Evolutionary conservation across 2,329 filamentous ascomycete genomes (phyloP), one percentile per base, ranked within the genome.

Genomic region (Hymenoscyphus infarciens): DNA sequence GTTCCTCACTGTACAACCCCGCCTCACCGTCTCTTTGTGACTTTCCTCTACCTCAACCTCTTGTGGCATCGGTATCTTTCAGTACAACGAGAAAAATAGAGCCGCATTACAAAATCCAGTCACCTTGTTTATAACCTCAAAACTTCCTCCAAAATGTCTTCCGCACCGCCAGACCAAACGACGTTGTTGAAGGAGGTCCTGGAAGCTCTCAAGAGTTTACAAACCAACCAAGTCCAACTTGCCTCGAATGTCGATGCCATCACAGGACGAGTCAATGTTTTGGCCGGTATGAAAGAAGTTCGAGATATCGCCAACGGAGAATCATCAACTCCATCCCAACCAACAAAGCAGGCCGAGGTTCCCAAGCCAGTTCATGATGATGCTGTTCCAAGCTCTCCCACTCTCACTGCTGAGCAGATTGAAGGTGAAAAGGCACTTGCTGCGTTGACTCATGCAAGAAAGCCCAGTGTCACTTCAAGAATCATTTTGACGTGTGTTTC

Each of bases 401-500:
- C 72, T 27, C 66, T 74, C 33, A 67, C 72, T 42, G 67, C 69
- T 45, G 64, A 66, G n/a, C 63, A 72, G 49, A 57, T 71, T 54
- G 69, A 65, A 35, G 61, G 56, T 7, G 62, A 62, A 4, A 61
- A 60, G 27, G 39, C 63, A 55, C 27, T 61, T 59, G 22, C 54
- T 63, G 27, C 57, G 55, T 56, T 63, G 15, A 61, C 67, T 29
- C 68, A 71, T 60, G 64, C 68, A 38, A 63, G 66, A 45, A 72
- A 67, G 53, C 62, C 78, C 56, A 78, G 77, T 75, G 79, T 78
- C 57, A 78, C 77, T 74, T 80, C 80, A 45, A 86, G 86, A 69
- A 88, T 88, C 72, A 87, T 88, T 68, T 79, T 90, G 68, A 90
- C 88, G 73, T 74, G 65, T 65, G 72, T 72, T 49, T 38, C 31